Evolutionary conservation across 192 early-diverging fungal genomes (phyloP).

Genomic region (Backusella morwellensis): DNA sequence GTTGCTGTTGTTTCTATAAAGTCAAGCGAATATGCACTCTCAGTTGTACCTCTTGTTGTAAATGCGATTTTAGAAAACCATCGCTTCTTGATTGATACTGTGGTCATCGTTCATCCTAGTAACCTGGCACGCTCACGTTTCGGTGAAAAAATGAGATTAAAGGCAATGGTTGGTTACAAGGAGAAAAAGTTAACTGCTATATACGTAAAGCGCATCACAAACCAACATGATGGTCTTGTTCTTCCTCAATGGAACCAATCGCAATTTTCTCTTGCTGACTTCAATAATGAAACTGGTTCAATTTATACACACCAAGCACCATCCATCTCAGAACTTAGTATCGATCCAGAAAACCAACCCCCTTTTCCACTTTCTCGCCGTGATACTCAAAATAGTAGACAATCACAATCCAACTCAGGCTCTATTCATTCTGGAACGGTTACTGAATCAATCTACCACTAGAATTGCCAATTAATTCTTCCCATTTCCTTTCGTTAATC

Average conservation of each 20-base stretch:
- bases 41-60: constrained; percentile 14
- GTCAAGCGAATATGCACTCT: constrained; percentile 1
- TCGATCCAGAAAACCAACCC: background rate
- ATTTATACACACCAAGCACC: constrained; percentile 3
- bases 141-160: constrained; percentile 19
- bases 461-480: background rate
- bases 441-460: background rate
- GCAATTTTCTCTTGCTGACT: constrained; percentile 14
- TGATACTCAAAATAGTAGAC: background rate
- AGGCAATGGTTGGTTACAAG: constrained; percentile 1
- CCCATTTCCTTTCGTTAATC: background rate
- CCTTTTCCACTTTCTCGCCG: background rate
- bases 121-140: constrained; percentile 14
- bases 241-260: constrained; percentile 29
- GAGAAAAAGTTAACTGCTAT: constrained; percentile 16
- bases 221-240: constrained; percentile 26
- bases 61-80: constrained; percentile 13
- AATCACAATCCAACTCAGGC: constrained; percentile 4
- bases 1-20: constrained; percentile 19
- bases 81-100: constrained; percentile 11
- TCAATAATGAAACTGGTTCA: constrained; percentile 23
- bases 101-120: constrained; percentile 10
- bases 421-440: background rate
- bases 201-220: constrained; percentile 34
- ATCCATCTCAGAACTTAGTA: constrained; percentile 6